Evolutionary conservation across 2,329 filamentous ascomycete species (phyloP), one percentile per base, ranked within the genome.

Genomic region (Grosmannia clavigera): DNA sequence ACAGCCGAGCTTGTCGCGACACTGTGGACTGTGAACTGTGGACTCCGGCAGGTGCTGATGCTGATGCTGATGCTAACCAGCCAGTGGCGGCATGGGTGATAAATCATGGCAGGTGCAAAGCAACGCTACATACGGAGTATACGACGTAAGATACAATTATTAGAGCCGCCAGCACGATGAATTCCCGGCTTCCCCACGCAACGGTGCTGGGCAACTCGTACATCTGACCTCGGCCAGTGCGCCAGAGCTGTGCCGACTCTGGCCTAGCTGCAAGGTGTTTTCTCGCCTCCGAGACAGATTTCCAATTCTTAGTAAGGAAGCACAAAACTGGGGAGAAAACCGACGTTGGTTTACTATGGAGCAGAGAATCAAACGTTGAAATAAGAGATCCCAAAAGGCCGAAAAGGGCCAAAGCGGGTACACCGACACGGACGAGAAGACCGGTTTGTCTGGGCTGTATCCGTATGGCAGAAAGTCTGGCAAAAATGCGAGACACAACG

Each of bases 1-100:
- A 61, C 53, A 61, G 58, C 50, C 60, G 60, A 60, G 60, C 58
- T 57, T 61, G 58, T 61, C 38, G 58, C 50, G 57, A 55, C 40
- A 56, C 35, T 46, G 54, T 56, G 22, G 29, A 51, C 9, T 10
- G 52, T 22, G 50, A 12, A 52, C 22, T 22, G 22, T 22, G 29
- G 50, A 25, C 25, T 1, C 53, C 3, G n/a, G 31, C 29, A 6
- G 40, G 40, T 43, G 40, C 40, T 4, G 43, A 9, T n/a, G 43
- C 43, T 46, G 43, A n/a, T 46, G 43, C 43, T 46, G 38, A 48
- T 25, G 48, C 35, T 54, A 16, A 35, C 52, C n/a, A 33, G 11
- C 53, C 33, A 22, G 58, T 59, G 58, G 58, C 52, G 58, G 51
- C 31, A n/a, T 57, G 46, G 61, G 61, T 62, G 59, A 62, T 58